These are phyloP conservation scores for Iberis pinnata DNA, from an alignment of 345 rosid species.

Conservation along the genomic window DNA sequence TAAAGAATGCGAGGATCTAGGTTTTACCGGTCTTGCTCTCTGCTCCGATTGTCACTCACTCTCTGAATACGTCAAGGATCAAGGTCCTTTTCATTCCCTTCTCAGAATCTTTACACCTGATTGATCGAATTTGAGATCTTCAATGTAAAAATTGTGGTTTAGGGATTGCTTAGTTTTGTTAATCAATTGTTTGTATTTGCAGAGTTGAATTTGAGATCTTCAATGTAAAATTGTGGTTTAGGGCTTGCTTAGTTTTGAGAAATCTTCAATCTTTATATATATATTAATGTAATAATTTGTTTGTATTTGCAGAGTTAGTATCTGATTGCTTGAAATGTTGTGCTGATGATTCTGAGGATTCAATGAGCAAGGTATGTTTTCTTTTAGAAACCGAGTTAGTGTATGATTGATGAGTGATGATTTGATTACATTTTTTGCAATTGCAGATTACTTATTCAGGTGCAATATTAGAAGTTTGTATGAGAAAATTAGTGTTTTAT, in stretches of 20 bases:
- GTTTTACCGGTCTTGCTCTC: constrained; percentile 91
- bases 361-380: constrained; percentile 62
- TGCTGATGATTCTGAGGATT: constrained; percentile 88
- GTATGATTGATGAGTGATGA: neutral
- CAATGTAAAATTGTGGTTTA: too few species aligned
- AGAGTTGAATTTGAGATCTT: too few species aligned
- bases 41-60: constrained; percentile 90
- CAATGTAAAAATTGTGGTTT: neutral
- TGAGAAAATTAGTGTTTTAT: constrained; percentile 86
- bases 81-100: constrained; percentile 39
- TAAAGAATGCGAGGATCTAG: constrained; percentile 77
- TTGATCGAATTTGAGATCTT: constrained; percentile 3
- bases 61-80: constrained; percentile 80
- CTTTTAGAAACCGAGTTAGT: too few species aligned
- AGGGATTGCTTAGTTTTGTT: too few species aligned
- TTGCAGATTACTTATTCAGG: constrained; percentile 75
- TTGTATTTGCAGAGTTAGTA: constrained; percentile 63
- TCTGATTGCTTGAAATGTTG: constrained; percentile 95
- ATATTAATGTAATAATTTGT: constrained; percentile 7
- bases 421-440: neutral
- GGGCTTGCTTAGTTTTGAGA: too few species aligned
- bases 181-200: too few species aligned
- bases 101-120: neutral
- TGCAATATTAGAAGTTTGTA: constrained; percentile 83
- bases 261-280: too few species aligned